Base-by-base conservation (phyloP, 169 alveolate genomes). In the Cytauxzoon felis region DNA sequence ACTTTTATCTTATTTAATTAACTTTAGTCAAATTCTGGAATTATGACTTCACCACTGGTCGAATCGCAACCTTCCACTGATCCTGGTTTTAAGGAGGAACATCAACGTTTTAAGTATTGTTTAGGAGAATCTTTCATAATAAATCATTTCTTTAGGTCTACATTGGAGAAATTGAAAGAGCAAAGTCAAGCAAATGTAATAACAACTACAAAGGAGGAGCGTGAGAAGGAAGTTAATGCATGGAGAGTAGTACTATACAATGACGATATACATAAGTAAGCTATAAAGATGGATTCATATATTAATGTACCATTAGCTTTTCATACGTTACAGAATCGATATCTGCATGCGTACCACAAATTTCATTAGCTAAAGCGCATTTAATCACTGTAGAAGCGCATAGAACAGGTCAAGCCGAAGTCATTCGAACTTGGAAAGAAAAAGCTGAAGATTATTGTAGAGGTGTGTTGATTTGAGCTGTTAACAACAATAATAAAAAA, bases 251-350 rank as follows among this genome's bases (percentile, higher is more conserved):
- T 89, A 30, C 80, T 89, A 8, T 86, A 87, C 64, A 89, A 89
- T 59, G 94, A 89, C 68, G 94, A 89, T 43, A 84, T 89, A 40
- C 94, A 89, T 68, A 88, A 82, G 94, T 89, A 60, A n/a, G 80
- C 29, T 26, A 30, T 16, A 33, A 40, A n/a, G 43, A 18, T 30
- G 34, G 32, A n/a, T 3, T 13, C 16, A 4, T 1, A 6, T 4
- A 29, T 62, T 42, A 21, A 18, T 3, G 18, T 41, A 18, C 24
- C 19, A 27, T 23, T 57, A 87, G 93, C 43, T 80, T 88, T 72
- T 47, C 81, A 18, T 87, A 85, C 64, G 93, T 88, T 42, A 86
- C 93, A 36, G 93, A 88, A 45, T 13, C 78, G 6, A 67, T 88
- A 41, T 88, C 84, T 36, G 65, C 49, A 24, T 83, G 72, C 30